Base-by-base conservation (phyloP, 768 basidiomycete genomes). In the Rhizopogon vinicolor region DNA sequence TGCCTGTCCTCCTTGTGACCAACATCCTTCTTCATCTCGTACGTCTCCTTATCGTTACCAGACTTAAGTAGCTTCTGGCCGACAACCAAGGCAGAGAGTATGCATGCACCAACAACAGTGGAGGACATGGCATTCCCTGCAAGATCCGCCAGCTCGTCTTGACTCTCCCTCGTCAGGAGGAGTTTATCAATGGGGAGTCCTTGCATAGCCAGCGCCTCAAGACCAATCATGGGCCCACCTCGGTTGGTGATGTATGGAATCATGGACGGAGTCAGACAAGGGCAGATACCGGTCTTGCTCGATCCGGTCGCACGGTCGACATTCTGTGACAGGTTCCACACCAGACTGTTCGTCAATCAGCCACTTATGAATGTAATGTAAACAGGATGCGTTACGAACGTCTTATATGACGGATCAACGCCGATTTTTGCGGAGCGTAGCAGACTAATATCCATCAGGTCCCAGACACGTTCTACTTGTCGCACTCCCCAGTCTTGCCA, bases 61-160 rank as follows among this genome's bases (percentile, higher is more conserved):
- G 72, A 71, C 58, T 85, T 86, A 33, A 97, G 74, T 35, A 91
- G 76, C 46, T 81, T 79, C 66, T 77, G 78, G 6, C 84, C 83
- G 1, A 86, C 71, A 9, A 89, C 80, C 44, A 98, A 75, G 0
- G 93, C 92, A 16, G 89, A 86, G 53, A 96, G 73, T 59, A 97
- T 91, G 59, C 91, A 87, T 3, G 91, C 82, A 1, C 95, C 95
- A 31, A 98, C 94, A 25, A 97, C 95, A 1, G 95, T 97, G 5
- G 94, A 92, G 1, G 93, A 94, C 95, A 98, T 98, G 57, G 95
- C 95, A 65, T 98, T 98, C 2, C 95, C 95, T 18, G 95, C 94
- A 14, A 98, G 78, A 70, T 97, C 93, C 3, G 93, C 92, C 7
- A 98, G 78, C 57, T 98, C 88, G 68, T 97, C 95, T 68, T 95